Evolutionary conservation across 208 protist species (phyloP), one percentile per base, ranked within the genome.

Genomic region (Crithidia sp.): DNA sequence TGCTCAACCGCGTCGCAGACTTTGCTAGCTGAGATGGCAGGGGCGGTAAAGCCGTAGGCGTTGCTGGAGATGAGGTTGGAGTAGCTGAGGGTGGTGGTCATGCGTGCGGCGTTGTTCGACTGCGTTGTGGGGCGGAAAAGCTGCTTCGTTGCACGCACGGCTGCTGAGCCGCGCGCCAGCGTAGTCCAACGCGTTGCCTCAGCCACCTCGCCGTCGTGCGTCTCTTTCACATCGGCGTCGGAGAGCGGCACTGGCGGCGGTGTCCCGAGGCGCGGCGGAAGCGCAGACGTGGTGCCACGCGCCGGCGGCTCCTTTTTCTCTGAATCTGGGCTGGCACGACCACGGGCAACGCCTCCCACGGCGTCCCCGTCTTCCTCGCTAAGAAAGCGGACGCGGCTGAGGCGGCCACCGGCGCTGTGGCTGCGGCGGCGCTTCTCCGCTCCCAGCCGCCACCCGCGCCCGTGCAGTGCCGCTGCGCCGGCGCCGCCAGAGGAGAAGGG

Each of bases 131-230:
- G 62, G 57, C 81, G 75, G 67, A 95, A 93, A 16, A 95, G 81
- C 71, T 93, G 88, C 68, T 87, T 91, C 39, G 90, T 95, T 5
- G 85, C 76, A n/a, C 87, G 90, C 54, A 85, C 64, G 12, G 81
- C 87, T 16, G 68, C 70, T 3, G 89, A 90, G 12, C 78, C 76
- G n/a, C 87, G 84, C 16, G 76, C 39, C n/a, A 81, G 63, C 41
- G 68, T 70, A 17, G 85, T 84, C 53, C 83, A 84, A 36, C 82
- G 77, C 36, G 82, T 76, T 7, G 78, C 74, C 6, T 91, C 81
- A 17, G 71, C 69, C n/a, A 7, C 7, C 2, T 40, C 49, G 3
- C 58, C 69, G 39, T 58, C 50, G 37, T 65, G 65, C 37, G 19
- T 7, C 7, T 58, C 17, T 2, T 49, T 56, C 5, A 5, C 16